A percentile compares a stretch with the other conserved stretches of the same genome.
phyloP scores from a whole-genome alignment of 257 asterid genomes.

The Salvia hispanica region DNA sequence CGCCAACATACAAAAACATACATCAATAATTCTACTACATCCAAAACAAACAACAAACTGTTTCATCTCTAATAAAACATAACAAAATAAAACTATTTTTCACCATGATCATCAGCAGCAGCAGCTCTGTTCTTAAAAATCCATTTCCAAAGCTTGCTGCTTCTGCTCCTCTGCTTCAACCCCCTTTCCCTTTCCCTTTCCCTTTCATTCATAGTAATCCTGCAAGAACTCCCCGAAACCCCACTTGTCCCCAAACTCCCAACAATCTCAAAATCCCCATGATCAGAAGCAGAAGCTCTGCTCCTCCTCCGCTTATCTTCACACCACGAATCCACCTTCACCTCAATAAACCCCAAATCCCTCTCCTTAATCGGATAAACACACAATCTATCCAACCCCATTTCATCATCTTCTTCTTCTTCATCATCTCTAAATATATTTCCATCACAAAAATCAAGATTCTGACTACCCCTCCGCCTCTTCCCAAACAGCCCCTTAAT shows the following conservation, averaged over 20 bases:
- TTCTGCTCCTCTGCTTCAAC: conserved; percentile 45
- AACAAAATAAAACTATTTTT: neutral
- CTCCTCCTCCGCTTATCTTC: conserved; percentile 33
- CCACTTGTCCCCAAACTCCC: conserved; percentile 22
- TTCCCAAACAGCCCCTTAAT: conserved; percentile 64
- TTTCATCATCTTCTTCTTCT: conserved; percentile 28
- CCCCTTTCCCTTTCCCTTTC: conserved; percentile 33
- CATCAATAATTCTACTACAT: neutral
- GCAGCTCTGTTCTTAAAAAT: conserved; percentile 57
- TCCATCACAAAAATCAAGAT: conserved; percentile 37
- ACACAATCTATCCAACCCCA: neutral
- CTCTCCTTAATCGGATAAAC: conserved; percentile 60
- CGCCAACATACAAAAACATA: neutral
- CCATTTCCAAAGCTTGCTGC: conserved; percentile 72
- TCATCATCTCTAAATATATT: conserved; percentile 41
- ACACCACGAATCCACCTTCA: conserved; percentile 53
- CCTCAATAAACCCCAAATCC: conserved; percentile 66
- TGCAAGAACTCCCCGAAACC: conserved; percentile 44
- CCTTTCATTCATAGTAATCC: conserved; percentile 46
- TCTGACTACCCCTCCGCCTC: conserved; percentile 35
- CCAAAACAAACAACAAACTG: neutral
- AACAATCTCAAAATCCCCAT: conserved; percentile 23
- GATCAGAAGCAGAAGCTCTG: conserved; percentile 34
- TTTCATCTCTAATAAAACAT: neutral
- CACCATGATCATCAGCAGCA: conserved; percentile 22